A percentile compares a stretch with the other conserved stretches of the same genome.
phyloP scores from a whole-genome alignment of 164 flowering plant genomes.

The Nymphaea thermarum region DNA sequence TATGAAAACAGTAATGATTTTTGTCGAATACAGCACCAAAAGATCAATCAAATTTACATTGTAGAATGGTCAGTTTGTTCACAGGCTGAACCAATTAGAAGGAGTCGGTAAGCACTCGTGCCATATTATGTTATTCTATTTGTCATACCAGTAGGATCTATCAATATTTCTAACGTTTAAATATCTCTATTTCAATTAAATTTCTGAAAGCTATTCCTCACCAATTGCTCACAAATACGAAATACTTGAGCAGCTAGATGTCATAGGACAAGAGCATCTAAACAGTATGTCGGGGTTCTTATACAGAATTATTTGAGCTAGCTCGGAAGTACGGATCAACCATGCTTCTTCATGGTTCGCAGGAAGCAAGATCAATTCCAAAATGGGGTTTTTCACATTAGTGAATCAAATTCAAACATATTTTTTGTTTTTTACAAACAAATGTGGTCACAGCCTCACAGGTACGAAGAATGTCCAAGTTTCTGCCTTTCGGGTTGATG shows the following conservation, averaged over 20 bases:
- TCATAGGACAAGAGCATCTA: conserved; percentile 48
- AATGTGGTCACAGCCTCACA: conserved; percentile 34
- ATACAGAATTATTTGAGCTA: conserved; percentile 48
- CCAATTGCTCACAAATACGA: background rate
- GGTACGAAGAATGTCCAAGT: conserved; percentile 54
- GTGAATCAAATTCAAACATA: conserved; percentile 59
- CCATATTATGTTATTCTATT: conserved; percentile 59
- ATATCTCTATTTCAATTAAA: background rate
- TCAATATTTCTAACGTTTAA: background rate
- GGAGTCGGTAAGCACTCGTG: conserved; percentile 27
- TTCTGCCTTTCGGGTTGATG: background rate
- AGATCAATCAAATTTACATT: no score
- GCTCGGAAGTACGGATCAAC: conserved; percentile 43
- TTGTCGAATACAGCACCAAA: no score
- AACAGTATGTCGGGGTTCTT: conserved; percentile 62
- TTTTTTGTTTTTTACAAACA: conserved; percentile 47
- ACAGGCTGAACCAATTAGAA: background rate
- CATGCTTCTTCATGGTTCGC: conserved; percentile 74
- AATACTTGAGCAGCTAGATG: conserved; percentile 40
- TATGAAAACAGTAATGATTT: no score
- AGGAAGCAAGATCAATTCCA: conserved; percentile 64
- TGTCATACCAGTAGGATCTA: conserved; percentile 46
- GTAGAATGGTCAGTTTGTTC: background rate
- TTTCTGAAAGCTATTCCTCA: background rate
- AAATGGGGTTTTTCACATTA: conserved; percentile 53